These are phyloP conservation scores for Ceratocystis papillata DNA, from an alignment of 2,329 filamentous ascomycete genomes.

Conservation along the genomic window DNA sequence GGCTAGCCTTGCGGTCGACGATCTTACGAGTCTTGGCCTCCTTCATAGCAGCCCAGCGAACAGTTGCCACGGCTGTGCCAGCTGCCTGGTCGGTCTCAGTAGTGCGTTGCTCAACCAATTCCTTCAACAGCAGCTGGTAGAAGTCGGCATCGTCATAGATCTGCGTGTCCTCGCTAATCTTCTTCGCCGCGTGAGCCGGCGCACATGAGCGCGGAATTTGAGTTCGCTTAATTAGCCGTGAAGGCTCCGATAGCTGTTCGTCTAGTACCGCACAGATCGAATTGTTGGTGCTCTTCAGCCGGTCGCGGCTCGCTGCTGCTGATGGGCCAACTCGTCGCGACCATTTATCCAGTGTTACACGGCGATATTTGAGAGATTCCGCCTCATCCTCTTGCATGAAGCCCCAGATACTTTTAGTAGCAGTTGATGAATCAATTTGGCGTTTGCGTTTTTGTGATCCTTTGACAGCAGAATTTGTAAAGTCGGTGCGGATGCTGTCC, in stretches of 20 bases:
- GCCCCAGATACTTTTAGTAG: constrained; percentile 59
- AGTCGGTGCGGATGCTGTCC: constrained; percentile 48
- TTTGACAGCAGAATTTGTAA: constrained; percentile 34
- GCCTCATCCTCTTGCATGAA: constrained; percentile 57
- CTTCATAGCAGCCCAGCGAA: constrained; percentile 54
- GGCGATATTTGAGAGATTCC: constrained; percentile 49
- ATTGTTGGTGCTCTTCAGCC: constrained; percentile 34
- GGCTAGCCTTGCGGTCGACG: constrained; percentile 89
- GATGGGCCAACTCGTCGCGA: constrained; percentile 58
- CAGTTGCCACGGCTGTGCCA: constrained; percentile 49
- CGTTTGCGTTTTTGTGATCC: constrained; percentile 52
- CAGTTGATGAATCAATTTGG: constrained; percentile 42
- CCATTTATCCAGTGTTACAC: constrained; percentile 78
- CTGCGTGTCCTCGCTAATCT: constrained; percentile 45
- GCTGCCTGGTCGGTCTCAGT: constrained; percentile 49
- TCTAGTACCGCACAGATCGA: constrained; percentile 57
- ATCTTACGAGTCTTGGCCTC: constrained; percentile 69
- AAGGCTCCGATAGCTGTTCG: constrained; percentile 54
- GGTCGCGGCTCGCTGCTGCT: constrained; percentile 24
- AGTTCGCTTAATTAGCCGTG: constrained; percentile 59
- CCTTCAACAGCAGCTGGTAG: constrained; percentile 85
- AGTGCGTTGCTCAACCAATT: constrained; percentile 81
- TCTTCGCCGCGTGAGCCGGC: constrained; percentile 52
- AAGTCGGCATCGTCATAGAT: constrained; percentile 94
- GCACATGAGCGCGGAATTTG: constrained; percentile 66